Conservation (phyloP, 345 rosid species). For the Isatis tinctoria region DNA sequence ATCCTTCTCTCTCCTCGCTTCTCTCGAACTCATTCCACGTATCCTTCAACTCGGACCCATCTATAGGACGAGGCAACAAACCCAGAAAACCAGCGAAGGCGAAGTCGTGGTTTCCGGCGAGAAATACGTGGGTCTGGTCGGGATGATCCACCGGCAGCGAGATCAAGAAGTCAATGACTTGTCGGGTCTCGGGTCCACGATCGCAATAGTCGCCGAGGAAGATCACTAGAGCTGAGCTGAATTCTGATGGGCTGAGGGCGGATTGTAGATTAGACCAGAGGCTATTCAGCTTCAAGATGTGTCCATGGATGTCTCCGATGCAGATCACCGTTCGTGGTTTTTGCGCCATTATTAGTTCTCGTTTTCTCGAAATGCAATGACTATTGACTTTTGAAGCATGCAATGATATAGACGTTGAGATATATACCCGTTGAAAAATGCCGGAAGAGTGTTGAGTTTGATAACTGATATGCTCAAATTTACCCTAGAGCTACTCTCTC, state of each 20-base stretch:
- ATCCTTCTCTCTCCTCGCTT: conserved; percentile 69
- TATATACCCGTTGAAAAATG: no score
- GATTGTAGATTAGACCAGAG: conserved; percentile 74
- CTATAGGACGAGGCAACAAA: conserved; percentile 43
- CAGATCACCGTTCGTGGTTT: conserved; percentile 29
- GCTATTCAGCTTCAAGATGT: conserved; percentile 49
- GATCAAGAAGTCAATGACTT: conserved; percentile 61
- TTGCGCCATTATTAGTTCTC: background rate
- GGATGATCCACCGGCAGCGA: conserved; percentile 49
- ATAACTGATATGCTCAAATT: no score
- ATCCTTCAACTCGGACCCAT: conserved; percentile 45
- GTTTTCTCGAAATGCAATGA: background rate
- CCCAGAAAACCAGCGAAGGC: conserved; percentile 70
- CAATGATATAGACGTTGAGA: background rate
- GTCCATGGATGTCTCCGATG: conserved; percentile 84
- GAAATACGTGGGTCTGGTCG: conserved; percentile 53
- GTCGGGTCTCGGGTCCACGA: conserved; percentile 64
- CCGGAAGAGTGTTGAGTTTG: no score
- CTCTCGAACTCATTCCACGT: conserved; percentile 58
- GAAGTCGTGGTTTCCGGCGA: conserved; percentile 76
- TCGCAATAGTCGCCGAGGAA: conserved; percentile 95
- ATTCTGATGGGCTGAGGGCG: conserved; percentile 36
- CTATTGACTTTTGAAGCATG: background rate
- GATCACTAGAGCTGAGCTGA: conserved; percentile 59
- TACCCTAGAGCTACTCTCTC: no score